Evolutionary conservation across 352 stramenopile genomes (phyloP).

Genomic region (Globisporangium middletonii): DNA sequence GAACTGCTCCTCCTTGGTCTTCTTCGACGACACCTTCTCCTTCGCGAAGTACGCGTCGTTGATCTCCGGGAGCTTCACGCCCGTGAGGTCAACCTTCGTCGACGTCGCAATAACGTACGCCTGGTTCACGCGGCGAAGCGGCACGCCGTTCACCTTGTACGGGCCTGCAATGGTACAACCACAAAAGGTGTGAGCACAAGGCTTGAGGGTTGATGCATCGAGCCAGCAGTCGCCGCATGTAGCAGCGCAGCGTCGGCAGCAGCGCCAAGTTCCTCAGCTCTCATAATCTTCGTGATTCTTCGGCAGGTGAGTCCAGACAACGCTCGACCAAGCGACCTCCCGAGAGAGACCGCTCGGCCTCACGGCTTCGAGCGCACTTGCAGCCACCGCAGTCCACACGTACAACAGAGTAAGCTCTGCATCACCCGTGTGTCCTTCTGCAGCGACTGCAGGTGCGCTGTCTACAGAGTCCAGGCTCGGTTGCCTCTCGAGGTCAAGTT

Average conservation of each 20-base stretch:
- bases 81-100: conserved; percentile 94
- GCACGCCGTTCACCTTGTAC: conserved; percentile 99
- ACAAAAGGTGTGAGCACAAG: background rate
- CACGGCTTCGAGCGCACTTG: background rate
- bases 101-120: conserved; percentile 98
- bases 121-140: conserved; percentile 97
- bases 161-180: conserved; percentile 66
- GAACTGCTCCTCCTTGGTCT: conserved; percentile 96
- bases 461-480: conserved; percentile 13
- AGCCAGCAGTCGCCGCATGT: background rate
- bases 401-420: conserved; percentile 6
- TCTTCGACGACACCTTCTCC: conserved; percentile 84
- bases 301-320: conserved; percentile 24
- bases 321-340: conserved; percentile 5
- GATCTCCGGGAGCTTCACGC: conserved; percentile 91
- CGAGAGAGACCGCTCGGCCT: background rate
- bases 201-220: background rate
- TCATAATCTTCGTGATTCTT: conserved; percentile 84
- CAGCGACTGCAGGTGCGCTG: background rate
- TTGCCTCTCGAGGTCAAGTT: conserved; percentile 61
- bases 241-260: background rate
- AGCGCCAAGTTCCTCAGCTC: conserved; percentile 67
- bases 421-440: conserved; percentile 8
- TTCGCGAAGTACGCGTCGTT: conserved; percentile 97
- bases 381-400: conserved; percentile 2